phyloP scores from a whole-genome alignment of 768 basidiomycete genomes.

The Suillus lakei region DNA sequence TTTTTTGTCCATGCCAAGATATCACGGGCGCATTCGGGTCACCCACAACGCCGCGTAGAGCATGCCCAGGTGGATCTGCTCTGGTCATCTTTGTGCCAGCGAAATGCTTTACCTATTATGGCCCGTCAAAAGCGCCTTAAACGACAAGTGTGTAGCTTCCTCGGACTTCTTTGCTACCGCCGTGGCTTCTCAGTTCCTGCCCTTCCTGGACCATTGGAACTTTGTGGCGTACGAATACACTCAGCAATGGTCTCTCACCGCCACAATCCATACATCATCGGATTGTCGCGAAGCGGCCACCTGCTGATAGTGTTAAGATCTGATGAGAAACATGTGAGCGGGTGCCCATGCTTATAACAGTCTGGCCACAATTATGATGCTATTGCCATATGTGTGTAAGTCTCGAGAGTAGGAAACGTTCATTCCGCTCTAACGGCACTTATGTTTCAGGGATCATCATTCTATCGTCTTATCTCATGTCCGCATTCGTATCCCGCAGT shows the following conservation, averaged over 20 bases:
- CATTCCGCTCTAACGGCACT: slow-evolving; percentile 2
- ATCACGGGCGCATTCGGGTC: background rate
- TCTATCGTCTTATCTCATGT: slow-evolving; percentile 6
- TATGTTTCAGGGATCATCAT: slow-evolving; percentile 3
- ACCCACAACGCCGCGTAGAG: background rate
- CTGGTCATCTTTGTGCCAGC: slow-evolving; percentile 6
- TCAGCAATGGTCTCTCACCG: slow-evolving; percentile 21
- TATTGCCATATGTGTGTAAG: background rate
- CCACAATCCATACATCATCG: slow-evolving; percentile 15
- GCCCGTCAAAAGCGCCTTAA: background rate
- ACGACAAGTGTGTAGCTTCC: slow-evolving; percentile 28
- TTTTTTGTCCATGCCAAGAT: slow-evolving; percentile 7
- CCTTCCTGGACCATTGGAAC: slow-evolving; percentile 20
- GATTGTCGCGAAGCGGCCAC: slow-evolving; percentile 5
- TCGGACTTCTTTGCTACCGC: slow-evolving; percentile 40
- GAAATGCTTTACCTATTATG: background rate
- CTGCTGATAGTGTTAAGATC: background rate
- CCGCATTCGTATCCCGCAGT: background rate
- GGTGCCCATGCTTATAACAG: background rate
- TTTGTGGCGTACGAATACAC: slow-evolving; percentile 34
- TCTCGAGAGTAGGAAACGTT: background rate
- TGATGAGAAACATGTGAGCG: slow-evolving; percentile 1
- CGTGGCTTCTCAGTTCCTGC: slow-evolving; percentile 35
- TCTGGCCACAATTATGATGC: background rate
- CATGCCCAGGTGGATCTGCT: background rate